phyloP scores from a whole-genome alignment of 2,329 filamentous ascomycete species.

The Sporothrix pseudoabietina region DNA sequence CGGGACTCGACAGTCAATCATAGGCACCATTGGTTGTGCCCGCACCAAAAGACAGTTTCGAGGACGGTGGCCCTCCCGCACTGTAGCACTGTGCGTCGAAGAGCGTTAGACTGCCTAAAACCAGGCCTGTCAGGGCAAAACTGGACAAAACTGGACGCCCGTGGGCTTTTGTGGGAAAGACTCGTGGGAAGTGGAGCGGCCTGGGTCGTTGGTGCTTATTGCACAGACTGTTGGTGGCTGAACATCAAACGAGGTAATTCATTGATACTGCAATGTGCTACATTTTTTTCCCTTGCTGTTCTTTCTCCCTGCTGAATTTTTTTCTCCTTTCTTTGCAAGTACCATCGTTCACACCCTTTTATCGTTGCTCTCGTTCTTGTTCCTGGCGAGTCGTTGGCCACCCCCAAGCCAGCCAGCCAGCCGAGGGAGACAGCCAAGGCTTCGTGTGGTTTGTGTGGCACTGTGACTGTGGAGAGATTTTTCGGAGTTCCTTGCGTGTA shows the following conservation, averaged over 20 bases:
- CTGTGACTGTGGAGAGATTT: background rate
- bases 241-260: background rate
- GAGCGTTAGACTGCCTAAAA: background rate
- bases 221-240: background rate
- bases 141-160: background rate
- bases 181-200: conserved; percentile 6
- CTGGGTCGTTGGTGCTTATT: conserved; percentile 4
- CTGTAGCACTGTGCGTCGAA: background rate
- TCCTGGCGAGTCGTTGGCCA: background rate
- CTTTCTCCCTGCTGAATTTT: background rate
- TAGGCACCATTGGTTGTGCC: background rate
- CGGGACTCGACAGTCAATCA: no score
- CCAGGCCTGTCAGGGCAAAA: background rate
- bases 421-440: background rate
- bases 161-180: background rate
- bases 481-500: background rate
- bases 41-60: background rate
- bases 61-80: background rate
- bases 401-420: background rate
- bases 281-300: background rate
- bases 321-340: background rate
- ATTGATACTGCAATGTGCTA: background rate
- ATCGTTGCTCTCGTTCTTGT: background rate
- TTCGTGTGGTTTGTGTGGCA: background rate
- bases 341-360: conserved; percentile 2